A percentile compares a stretch with the other conserved stretches of the same genome.
Conservation (phyloP, 2,329 filamentous ascomycete genomes). For the Paracoccidioides lutzii region DNA sequence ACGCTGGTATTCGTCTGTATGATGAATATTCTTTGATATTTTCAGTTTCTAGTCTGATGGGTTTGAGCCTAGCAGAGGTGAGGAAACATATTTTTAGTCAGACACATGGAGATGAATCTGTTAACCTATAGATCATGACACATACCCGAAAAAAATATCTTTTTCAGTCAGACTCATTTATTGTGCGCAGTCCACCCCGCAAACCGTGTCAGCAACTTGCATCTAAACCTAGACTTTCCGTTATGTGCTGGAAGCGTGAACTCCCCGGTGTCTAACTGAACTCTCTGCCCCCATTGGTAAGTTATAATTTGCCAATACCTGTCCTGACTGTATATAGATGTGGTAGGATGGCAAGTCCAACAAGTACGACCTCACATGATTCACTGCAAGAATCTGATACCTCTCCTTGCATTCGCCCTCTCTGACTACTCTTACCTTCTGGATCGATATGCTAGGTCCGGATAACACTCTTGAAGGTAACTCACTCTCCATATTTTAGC, state of each 20-base stretch:
- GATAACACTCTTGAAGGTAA: constrained; percentile 46
- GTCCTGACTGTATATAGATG: neutral
- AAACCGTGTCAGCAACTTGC: neutral
- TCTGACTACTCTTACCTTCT: constrained; percentile 44
- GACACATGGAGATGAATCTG: constrained; percentile 3
- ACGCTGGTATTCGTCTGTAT: constrained; percentile 47
- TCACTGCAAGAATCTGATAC: constrained; percentile 42
- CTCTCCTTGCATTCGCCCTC: constrained; percentile 43
- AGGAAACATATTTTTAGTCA: constrained; percentile 13
- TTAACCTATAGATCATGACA: constrained; percentile 39
- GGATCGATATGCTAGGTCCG: constrained; percentile 42
- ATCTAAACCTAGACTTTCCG: constrained; percentile 22
- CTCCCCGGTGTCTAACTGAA: constrained; percentile 34
- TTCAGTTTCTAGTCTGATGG: constrained; percentile 45
- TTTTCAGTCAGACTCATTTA: constrained; percentile 35
- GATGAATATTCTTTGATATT: constrained; percentile 51
- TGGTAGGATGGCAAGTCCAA: neutral
- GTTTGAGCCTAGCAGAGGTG: constrained; percentile 46
- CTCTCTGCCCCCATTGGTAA: constrained; percentile 35
- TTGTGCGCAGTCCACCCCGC: constrained; percentile 1
- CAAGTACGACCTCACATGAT: neutral
- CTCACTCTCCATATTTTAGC: constrained; percentile 45
- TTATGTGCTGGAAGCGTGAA: constrained; percentile 36
- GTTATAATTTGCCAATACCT: constrained; percentile 11
- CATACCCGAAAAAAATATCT: constrained; percentile 51